Evolutionary conservation across 163 green algal genomes (phyloP), one percentile per base, ranked within the genome.

Genomic region (Scenedesmus sp.): DNA sequence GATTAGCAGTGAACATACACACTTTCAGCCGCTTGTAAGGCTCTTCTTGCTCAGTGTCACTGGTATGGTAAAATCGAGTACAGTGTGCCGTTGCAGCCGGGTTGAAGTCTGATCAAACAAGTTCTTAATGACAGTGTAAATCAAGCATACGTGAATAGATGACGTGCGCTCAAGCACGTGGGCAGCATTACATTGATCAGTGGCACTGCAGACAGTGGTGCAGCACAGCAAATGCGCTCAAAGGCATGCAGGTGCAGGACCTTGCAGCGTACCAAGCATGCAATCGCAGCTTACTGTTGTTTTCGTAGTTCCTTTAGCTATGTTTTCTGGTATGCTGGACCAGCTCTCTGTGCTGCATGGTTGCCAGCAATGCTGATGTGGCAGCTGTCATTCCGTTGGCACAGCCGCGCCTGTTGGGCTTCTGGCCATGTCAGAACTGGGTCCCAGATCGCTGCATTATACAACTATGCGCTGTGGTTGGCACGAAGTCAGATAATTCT

Each of bases 401-500:
- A 79, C 70, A 52, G 5, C 1, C 70, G 70, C 70, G 70, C 20
- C 70, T 52, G 70, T 13, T 79, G 12, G 70, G 46, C 20, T 79
- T 10, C 70, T 23, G 4, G 70, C 70, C 46, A 52, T 52, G 23
- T 12, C 13, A 15, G 23, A 13, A 52, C 4, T 79, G 70, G 70
- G 70, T 52, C 70, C 70, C 3, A 2, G 20, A 6, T 2, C 7
- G 23, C 18, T 3, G 6, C 46, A 7, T 5, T 34, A 3, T 76
- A 16, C 26, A 8, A 3, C 23, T 26, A 88, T 55, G 83, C 83
- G 67, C 83, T 88, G 83, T 77, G 83, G 59, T 88, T 88, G 83
- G 59, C 83, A 88, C 83, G 83, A 77, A 88, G 83, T 59, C 83
- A 88, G 57, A 88, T 88, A 88, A 88, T 46, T 88, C 57, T 88